Conservation (phyloP, 768 basidiomycete genomes). For the Mrakia blollopis region DNA sequence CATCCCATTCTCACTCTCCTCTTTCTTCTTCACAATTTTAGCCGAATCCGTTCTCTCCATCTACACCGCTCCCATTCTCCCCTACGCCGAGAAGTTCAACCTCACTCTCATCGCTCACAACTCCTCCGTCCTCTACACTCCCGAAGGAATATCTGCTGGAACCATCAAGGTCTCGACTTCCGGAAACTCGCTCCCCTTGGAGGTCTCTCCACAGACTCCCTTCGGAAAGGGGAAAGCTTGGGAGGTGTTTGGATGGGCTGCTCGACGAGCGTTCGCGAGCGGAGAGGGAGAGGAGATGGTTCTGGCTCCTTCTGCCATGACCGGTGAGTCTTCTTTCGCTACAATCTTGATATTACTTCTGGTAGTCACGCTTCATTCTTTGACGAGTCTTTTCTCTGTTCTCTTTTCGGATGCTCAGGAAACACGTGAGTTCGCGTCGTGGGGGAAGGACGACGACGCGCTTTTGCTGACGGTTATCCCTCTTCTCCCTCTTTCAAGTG, state of each 20-base stretch:
- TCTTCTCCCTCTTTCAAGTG: neutral
- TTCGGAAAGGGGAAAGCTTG: constrained; percentile 22
- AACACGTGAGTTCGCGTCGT: constrained; percentile 17
- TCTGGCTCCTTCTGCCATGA: constrained; percentile 15
- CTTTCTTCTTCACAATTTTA: neutral
- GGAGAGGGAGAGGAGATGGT: constrained; percentile 22
- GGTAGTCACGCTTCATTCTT: too few relatives aligned
- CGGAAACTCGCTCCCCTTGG: neutral
- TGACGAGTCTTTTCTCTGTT: neutral
- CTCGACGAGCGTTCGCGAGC: constrained; percentile 23
- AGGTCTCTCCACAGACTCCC: constrained; percentile 11
- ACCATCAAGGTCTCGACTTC: constrained; percentile 10
- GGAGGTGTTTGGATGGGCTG: constrained; percentile 29
- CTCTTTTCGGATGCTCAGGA: neutral
- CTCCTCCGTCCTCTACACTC: neutral
- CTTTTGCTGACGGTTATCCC: neutral
- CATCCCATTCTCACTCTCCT: neutral
- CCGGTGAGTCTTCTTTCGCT: neutral
- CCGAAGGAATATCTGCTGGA: neutral
- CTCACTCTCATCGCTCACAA: constrained; percentile 23
- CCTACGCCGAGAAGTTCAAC: constrained; percentile 21
- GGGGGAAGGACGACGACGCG: neutral
- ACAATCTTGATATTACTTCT: too few relatives aligned
- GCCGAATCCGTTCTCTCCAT: constrained; percentile 25
- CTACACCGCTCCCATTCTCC: constrained; percentile 26